phyloP scores from a whole-genome alignment of 2,329 filamentous ascomycete genomes.

The Dactylellina leptospora region DNA sequence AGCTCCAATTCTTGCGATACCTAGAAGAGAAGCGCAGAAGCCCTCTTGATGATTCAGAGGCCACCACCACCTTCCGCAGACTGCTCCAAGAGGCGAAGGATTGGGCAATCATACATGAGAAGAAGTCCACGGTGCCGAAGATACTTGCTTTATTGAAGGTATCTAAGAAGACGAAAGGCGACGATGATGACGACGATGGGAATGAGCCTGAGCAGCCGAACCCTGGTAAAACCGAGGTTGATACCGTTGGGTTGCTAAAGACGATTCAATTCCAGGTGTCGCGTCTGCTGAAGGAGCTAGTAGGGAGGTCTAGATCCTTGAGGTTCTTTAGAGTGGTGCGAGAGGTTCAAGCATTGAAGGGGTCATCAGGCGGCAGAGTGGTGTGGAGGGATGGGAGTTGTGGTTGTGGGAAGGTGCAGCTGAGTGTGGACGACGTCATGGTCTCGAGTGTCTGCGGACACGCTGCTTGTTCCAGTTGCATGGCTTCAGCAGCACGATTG shows the following conservation, averaged over 20 bases:
- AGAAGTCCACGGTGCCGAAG: not conserved
- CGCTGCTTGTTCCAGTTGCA: conserved; percentile 61
- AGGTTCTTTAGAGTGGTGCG: conserved; percentile 59
- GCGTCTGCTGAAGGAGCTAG: conserved; percentile 56
- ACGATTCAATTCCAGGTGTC: conserved; percentile 22
- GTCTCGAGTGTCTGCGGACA: conserved; percentile 67
- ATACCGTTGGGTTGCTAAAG: not conserved
- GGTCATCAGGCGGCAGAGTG: conserved; percentile 27
- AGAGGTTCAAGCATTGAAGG: conserved; percentile 56
- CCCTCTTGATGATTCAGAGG: conserved; percentile 28
- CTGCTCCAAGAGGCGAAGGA: conserved; percentile 38
- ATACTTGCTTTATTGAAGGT: conserved; percentile 26
- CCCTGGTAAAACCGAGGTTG: not conserved
- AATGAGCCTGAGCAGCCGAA: conserved; percentile 18
- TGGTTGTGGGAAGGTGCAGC: conserved; percentile 58
- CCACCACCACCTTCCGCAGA: conserved; percentile 23
- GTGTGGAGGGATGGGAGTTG: conserved; percentile 57
- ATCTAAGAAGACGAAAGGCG: conserved; percentile 19
- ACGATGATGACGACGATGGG: conserved; percentile 43
- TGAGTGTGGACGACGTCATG: conserved; percentile 58
- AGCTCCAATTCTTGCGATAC: conserved; percentile 34
- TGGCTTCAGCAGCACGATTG: conserved; percentile 45
- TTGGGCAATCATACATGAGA: conserved; percentile 12
- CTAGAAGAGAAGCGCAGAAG: conserved; percentile 49
- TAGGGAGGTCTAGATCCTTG: conserved; percentile 59